Conservation (phyloP, 768 basidiomycete species). For the Kwoniella pini region DNA sequence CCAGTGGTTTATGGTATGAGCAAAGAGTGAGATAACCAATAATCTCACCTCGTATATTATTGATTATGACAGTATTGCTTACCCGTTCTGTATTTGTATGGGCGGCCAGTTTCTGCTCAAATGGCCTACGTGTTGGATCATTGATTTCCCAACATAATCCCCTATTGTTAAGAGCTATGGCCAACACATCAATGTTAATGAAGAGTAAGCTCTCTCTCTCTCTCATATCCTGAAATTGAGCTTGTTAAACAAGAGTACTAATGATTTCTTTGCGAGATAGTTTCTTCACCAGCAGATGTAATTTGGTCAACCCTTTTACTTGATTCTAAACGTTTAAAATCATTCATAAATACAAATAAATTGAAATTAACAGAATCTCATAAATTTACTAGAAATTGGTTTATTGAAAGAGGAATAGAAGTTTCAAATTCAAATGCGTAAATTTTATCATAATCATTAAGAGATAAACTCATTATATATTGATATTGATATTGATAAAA, state of each 20-base stretch:
- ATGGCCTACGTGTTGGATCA: constrained; percentile 45
- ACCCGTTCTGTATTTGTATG: no score
- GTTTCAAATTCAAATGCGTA: constrained; percentile 48
- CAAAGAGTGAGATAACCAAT: constrained; percentile 41
- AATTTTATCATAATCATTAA: no score
- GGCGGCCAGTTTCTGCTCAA: constrained; percentile 37
- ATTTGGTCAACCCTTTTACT: constrained; percentile 39
- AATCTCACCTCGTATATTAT: no score
- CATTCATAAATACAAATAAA: constrained; percentile 39
- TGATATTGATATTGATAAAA: no score
- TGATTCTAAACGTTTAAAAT: constrained; percentile 22
- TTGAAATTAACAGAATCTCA: constrained; percentile 41
- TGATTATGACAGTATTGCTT: no score
- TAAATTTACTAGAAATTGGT: constrained; percentile 42
- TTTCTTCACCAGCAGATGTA: constrained; percentile 43
- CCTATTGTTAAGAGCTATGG: constrained; percentile 45
- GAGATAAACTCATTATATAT: no score
- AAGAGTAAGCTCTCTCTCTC: constrained; percentile 34
- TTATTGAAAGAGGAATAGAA: constrained; percentile 38
- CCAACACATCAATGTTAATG: constrained; percentile 51
- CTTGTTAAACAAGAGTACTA: no score
- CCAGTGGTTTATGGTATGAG: constrained; percentile 50
- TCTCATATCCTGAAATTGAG: background rate
- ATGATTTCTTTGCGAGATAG: constrained; percentile 16
- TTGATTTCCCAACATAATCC: constrained; percentile 51